phyloP scores from a whole-genome alignment of 257 asterid species.

The Vinca minor region DNA sequence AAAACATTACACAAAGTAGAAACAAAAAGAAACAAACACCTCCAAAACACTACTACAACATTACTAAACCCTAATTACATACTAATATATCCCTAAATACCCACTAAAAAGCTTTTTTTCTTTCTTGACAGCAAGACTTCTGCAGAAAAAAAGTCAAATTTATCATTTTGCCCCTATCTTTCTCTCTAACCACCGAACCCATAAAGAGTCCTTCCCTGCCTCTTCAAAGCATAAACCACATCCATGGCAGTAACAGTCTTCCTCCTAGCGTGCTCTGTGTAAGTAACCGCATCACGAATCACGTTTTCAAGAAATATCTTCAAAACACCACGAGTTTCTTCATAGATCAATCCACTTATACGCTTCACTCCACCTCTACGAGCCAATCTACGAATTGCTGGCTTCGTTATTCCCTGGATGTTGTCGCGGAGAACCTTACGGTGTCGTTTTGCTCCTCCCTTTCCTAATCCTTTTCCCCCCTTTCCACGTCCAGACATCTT shows the following conservation, averaged over 20 bases:
- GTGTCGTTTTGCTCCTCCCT: constrained; percentile 33
- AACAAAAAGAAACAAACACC: neutral
- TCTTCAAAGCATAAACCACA: constrained; percentile 27
- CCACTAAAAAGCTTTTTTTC: neutral
- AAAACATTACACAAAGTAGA: too few species aligned
- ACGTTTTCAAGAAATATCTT: constrained; percentile 30
- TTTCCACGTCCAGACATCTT: constrained; percentile 32
- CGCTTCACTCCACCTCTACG: constrained; percentile 37
- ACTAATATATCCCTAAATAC: neutral
- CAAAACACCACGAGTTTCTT: constrained; percentile 30
- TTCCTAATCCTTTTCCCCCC: constrained; percentile 33
- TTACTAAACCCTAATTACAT: neutral
- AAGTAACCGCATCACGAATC: constrained; percentile 31
- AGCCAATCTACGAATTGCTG: constrained; percentile 28
- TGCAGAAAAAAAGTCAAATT: constrained; percentile 9
- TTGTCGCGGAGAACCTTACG: constrained; percentile 30
- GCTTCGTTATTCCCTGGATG: constrained; percentile 31
- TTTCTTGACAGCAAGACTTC: constrained; percentile 34
- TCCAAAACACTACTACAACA: neutral
- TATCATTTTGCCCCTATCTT: constrained; percentile 6
- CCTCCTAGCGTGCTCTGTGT: constrained; percentile 32
- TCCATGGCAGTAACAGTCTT: constrained; percentile 36
- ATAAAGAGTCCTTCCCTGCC: constrained; percentile 30
- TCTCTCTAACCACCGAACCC: constrained; percentile 30
- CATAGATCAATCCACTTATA: constrained; percentile 25